phyloP scores from a whole-genome alignment of 805 yeast genomes.

The Barnettozyma salicaria region DNA sequence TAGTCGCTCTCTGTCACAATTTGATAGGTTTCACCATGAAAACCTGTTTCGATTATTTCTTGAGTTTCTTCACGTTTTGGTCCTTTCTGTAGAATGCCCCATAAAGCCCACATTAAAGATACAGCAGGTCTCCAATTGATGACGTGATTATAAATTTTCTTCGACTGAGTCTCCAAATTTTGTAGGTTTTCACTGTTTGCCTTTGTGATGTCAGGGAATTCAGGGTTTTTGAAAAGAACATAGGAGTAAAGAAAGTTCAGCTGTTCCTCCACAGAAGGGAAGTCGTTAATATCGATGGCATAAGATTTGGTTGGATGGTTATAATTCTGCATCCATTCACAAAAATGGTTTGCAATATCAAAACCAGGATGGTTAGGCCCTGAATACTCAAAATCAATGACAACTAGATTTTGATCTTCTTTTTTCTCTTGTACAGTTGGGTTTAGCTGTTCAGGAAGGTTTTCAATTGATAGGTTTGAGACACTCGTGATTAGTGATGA shows the following conservation, averaged over 20 bases:
- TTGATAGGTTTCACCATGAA: conserved; percentile 48
- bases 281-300: conserved; percentile 47
- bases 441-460: conserved; percentile 23
- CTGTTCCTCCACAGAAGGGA: conserved; percentile 66
- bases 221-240: conserved; percentile 46
- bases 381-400: conserved; percentile 93
- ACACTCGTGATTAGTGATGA: conserved; percentile 14
- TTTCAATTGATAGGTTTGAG: conserved; percentile 23
- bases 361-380: conserved; percentile 86
- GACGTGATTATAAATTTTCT: conserved; percentile 55
- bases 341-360: conserved; percentile 88
- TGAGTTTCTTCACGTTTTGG: conserved; percentile 14
- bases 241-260: conserved; percentile 72
- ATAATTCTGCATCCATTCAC: conserved; percentile 97
- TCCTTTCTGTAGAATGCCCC: conserved; percentile 87
- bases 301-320: conserved; percentile 41
- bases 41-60: conserved; percentile 40
- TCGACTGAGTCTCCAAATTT: conserved; percentile 39
- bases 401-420: conserved; percentile 73
- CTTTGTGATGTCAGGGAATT: conserved; percentile 11
- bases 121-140: conserved; percentile 77
- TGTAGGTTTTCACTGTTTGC: conserved; percentile 11
- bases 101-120: conserved; percentile 75
- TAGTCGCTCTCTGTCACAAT: conserved; percentile 22
- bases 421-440: conserved; percentile 34